Base-by-base conservation (phyloP, 2,329 filamentous ascomycete genomes). In the Claviceps sp. region DNA sequence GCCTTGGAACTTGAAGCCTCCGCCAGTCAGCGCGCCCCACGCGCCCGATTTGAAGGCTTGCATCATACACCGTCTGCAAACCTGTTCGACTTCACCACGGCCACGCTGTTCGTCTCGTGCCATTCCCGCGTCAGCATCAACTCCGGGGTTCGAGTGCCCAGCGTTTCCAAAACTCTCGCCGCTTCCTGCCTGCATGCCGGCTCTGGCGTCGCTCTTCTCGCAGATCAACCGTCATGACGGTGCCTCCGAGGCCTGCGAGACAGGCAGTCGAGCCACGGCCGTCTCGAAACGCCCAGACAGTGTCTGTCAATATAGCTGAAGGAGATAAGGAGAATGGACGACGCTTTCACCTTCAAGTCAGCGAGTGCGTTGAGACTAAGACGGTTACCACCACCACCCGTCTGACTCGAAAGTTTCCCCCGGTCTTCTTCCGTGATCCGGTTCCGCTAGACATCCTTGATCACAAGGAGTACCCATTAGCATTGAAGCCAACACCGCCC, bases 381-480 rank as follows among this genome's bases (percentile, higher is more conserved):
- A 84, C 79, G 11, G 81, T 95, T 56, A 95, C 90, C 1, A 96
- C 91, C 0, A 96, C 90, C 0, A 96, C 89, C 0, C 95, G 89
- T 0, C 94, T 90, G 1, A 87, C 89, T 57, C 83, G 66, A 76
- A 88, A 68, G 68, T 94, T 93, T 58, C 90, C 91, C 47, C 89
- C 89, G n/a, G 74, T 96, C 53, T 75, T 87, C 52, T 81, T 95
- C 58, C 82, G 81, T 57, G 80, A 87, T 54, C 85, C 88, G 24
- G 80, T 80, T 50, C 79, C 82, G 50, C 76, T 89, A 38, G 73
- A 78, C 54, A 77, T 83, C 51, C 80, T 95, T 53, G 89, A 97
- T 67, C 76, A 85, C 14, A 95, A 94, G 65, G 82, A 93, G 60
- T 98, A 95, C 65, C 93, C 93, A 41, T 74, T 98, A 34, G 91